phyloP scores from a whole-genome alignment of 306 rosid species.

The Fragaria nilgerrensis region DNA sequence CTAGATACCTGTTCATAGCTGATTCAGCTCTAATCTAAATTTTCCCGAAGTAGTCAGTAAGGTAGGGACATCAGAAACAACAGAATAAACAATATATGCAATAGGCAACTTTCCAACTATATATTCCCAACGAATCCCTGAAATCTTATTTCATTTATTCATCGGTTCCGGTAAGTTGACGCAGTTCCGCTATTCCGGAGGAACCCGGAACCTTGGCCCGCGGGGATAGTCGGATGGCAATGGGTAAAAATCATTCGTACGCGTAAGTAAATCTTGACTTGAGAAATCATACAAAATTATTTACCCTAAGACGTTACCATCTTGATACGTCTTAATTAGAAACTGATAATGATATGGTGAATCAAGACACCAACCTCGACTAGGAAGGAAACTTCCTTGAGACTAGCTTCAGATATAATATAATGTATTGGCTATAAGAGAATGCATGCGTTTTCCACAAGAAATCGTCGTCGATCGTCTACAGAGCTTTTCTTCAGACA shows the following conservation, averaged over 20 bases:
- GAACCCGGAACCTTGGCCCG: not conserved
- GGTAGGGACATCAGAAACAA: not conserved
- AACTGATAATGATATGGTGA: not conserved
- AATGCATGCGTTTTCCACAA: slow-evolving; percentile 9
- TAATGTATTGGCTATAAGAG: not conserved
- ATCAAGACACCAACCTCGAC: not conserved
- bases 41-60: not conserved
- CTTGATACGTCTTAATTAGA: not conserved
- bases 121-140: not conserved
- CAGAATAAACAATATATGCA: not conserved
- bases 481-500: not conserved
- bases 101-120: not conserved
- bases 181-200: not conserved
- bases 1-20: not conserved
- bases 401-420: not conserved
- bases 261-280: not conserved
- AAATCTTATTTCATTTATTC: not conserved
- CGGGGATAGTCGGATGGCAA: too few relatives aligned
- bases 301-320: not conserved
- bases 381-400: slow-evolving; percentile 6
- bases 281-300: not conserved
- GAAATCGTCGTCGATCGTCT: not conserved
- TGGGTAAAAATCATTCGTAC: not conserved
- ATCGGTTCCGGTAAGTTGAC: not conserved
- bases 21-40: not conserved